Base-by-base conservation (phyloP, 257 asterid species). In the Coffea canephora region DNA sequence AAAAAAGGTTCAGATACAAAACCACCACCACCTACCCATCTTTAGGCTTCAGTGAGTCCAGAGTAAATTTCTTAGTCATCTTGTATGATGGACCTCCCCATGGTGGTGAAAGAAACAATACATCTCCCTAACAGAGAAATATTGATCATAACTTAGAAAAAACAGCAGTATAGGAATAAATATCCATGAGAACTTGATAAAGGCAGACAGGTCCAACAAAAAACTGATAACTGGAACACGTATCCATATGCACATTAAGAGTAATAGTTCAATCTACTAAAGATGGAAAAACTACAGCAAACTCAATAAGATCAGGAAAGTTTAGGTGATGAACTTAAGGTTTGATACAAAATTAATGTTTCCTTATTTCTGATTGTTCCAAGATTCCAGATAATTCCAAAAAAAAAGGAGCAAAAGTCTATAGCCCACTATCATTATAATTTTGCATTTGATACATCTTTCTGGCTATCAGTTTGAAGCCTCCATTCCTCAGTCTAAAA, bases 61-160 rank as follows among this genome's bases (percentile, higher is more conserved):
- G 95, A 34, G 93, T 85, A 79, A 85, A 93, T 69, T 76, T 88
- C 79, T 88, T 81, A 81, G 74, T 87, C 46, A 71, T 79, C 77
- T 70, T 87, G 80, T 95, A 95, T 23, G 96, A 84, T 66, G 99
- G 99, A 75, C 99, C 99, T 3, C 98, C 99, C 99, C 99, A 95
- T 70, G 98, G 99, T 23, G 99, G 98, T 80, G 99, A 85, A 81
- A 95, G 96, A 84, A 95, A 95, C 74, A 92, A 91, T 77, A 88
- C 87, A 46, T 95, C 96, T 66, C 96, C 99, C 99, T 95, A 78
- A 75, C 59, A 81, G 83, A 86, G 85, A 80, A 72, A 55, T 14
- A 49, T 4, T 39, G 46, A 18, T 21, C 49, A n/a, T 18, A 74
- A 75, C 31, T 21, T 27, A 57, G 50, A 39, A 14, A 14, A 52